Evolutionary conservation across 1,284 basidiomycete species (phyloP).

Genomic region (Athelia psychrophila): DNA sequence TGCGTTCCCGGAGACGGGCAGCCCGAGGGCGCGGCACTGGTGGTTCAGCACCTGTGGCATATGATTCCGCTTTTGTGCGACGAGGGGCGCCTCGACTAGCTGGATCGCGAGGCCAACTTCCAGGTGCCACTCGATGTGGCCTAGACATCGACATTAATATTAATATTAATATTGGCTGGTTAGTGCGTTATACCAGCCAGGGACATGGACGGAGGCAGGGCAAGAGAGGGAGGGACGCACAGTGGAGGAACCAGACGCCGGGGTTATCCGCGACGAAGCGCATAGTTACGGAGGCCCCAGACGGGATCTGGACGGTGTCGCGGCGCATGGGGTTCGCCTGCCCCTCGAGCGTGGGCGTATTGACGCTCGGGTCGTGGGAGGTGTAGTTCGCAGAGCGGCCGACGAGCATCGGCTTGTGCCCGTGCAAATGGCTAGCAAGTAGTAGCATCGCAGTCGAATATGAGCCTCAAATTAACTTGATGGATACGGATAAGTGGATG

Average conservation of each 20-base stretch:
- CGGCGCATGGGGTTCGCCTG: slow-evolving; percentile 85
- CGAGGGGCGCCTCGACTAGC: slow-evolving; percentile 73
- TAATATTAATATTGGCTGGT: no score
- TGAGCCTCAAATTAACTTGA: neutral
- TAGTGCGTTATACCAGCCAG: no score
- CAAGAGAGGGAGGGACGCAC: slow-evolving; percentile 37
- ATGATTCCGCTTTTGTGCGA: slow-evolving; percentile 46
- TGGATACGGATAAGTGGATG: neutral
- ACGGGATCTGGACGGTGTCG: slow-evolving; percentile 72
- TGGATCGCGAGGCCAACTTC: slow-evolving; percentile 75
- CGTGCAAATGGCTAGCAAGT: slow-evolving; percentile 69
- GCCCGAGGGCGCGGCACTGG: slow-evolving; percentile 67
- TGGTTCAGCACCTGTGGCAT: slow-evolving; percentile 60
- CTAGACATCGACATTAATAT: slow-evolving; percentile 28
- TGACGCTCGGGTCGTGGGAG: slow-evolving; percentile 74
- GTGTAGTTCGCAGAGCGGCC: slow-evolving; percentile 70
- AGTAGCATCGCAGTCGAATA: neutral
- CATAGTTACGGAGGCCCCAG: slow-evolving; percentile 58
- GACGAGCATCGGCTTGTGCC: slow-evolving; percentile 82
- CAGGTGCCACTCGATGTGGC: slow-evolving; percentile 84
- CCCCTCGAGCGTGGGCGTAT: slow-evolving; percentile 76
- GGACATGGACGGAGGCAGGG: neutral
- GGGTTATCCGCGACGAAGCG: slow-evolving; percentile 80
- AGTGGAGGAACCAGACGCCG: slow-evolving; percentile 82
- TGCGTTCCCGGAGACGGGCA: slow-evolving; percentile 74